phyloP scores from a whole-genome alignment of 257 asterid species.

The Cordia subcordata region DNA sequence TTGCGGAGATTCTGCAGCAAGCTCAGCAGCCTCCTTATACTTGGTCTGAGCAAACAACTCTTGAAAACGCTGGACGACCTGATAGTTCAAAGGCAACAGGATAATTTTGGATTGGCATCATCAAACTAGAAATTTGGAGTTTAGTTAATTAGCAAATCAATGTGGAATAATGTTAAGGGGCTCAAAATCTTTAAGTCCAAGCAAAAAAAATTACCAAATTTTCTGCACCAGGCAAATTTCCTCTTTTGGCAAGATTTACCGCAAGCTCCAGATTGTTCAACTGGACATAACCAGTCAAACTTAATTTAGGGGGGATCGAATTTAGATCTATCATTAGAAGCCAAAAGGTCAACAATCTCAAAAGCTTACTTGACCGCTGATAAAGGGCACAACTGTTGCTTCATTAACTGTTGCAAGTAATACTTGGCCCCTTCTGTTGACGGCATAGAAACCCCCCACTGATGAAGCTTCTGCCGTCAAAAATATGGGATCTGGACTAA shows the following conservation, averaged over 20 bases:
- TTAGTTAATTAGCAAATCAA: not conserved
- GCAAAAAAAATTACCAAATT: constrained; percentile 68
- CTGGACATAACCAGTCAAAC: constrained; percentile 33
- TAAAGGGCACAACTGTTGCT: constrained; percentile 83
- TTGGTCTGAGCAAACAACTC: constrained; percentile 98
- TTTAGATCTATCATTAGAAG: not conserved
- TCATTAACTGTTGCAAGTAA: constrained; percentile 94
- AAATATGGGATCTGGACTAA: constrained; percentile 97
- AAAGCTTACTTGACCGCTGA: constrained; percentile 91
- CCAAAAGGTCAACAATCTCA: constrained; percentile 8
- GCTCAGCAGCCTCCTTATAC: constrained; percentile 99
- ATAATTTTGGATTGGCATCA: no score
- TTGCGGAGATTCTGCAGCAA: constrained; percentile 99
- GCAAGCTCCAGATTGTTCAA: constrained; percentile 99
- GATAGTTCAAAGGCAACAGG: constrained; percentile 1
- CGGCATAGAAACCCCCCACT: constrained; percentile 93
- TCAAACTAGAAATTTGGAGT: not conserved
- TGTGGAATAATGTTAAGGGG: not conserved
- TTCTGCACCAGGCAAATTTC: constrained; percentile 99
- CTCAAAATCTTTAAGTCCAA: not conserved
- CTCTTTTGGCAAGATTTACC: constrained; percentile 96
- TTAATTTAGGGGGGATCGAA: constrained; percentile 2
- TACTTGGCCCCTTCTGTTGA: constrained; percentile 96
- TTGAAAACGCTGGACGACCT: constrained; percentile 99
- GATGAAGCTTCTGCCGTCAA: constrained; percentile 92